Conservation (phyloP, 2,329 filamentous ascomycete genomes). For the Chaetomium sp. region DNA sequence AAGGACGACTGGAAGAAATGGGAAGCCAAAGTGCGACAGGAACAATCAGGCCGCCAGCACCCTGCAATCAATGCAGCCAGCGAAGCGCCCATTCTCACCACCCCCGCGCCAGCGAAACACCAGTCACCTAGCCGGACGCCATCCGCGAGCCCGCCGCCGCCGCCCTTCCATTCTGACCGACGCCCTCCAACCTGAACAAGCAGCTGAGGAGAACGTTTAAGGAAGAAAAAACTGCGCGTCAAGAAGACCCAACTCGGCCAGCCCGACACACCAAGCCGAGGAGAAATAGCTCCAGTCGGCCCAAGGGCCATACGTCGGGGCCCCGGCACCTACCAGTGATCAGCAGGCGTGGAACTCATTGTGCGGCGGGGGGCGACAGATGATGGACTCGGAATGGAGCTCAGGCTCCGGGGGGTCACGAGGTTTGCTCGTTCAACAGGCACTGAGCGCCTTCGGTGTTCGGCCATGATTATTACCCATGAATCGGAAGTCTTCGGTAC, state of each 20-base stretch:
- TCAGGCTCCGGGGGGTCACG: background rate
- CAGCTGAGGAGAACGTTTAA: background rate
- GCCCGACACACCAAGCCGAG: background rate
- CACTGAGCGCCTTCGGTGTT: background rate
- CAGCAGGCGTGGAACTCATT: background rate
- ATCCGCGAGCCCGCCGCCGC: conserved; percentile 6
- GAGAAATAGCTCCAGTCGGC: background rate
- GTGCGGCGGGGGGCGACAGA: background rate
- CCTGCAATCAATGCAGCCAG: conserved; percentile 27
- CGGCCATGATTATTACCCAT: background rate
- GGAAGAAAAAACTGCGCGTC: background rate
- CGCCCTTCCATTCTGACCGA: conserved; percentile 6
- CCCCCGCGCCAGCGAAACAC: conserved; percentile 29
- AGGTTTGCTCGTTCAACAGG: background rate
- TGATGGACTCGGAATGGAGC: background rate
- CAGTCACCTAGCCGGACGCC: conserved; percentile 20
- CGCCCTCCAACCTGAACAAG: conserved; percentile 2
- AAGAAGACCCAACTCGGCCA: background rate
- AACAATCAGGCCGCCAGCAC: conserved; percentile 34
- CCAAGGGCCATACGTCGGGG: background rate
- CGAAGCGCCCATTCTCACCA: conserved; percentile 24
- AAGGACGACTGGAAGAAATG: conserved; percentile 45
- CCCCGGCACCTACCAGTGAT: background rate
- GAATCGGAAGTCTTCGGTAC: background rate
- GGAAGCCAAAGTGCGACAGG: conserved; percentile 40